Percentiles rank a stretch among this genome's conserved stretches.
Evolutionary conservation across 2,329 filamentous ascomycete genomes (phyloP).

Genomic region (Cercospora sp.): DNA sequence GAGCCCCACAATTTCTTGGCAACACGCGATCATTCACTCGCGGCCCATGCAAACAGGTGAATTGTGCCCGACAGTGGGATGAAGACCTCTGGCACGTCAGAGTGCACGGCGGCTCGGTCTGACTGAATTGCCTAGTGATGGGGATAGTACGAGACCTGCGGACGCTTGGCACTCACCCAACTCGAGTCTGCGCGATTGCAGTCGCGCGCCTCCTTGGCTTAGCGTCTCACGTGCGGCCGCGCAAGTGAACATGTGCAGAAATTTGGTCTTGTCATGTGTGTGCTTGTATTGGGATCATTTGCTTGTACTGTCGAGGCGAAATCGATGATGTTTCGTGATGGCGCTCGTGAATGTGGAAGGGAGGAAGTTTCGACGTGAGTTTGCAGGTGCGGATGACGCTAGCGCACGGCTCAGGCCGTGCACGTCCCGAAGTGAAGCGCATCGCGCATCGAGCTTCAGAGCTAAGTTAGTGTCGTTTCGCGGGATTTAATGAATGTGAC

Average conservation of each 20-base stretch:
- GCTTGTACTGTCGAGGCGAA: neutral
- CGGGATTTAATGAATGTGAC: slow-evolving; percentile 10
- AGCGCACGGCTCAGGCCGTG: slow-evolving; percentile 5
- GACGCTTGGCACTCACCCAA: slow-evolving; percentile 1
- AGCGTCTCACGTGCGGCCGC: neutral
- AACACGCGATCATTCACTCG: neutral
- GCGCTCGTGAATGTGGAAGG: neutral
- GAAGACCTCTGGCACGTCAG: neutral
- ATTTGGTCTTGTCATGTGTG: neutral
- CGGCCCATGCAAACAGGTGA: neutral
- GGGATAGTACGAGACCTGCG: neutral
- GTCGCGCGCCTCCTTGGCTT: slow-evolving; percentile 7
- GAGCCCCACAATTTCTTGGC: neutral
- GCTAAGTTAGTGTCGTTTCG: neutral
- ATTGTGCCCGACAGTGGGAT: neutral
- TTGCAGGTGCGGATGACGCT: slow-evolving; percentile 11
- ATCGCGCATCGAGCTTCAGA: neutral
- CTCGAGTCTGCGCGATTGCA: neutral
- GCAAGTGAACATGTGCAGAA: slow-evolving; percentile 2
- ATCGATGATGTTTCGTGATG: neutral
- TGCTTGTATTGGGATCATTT: neutral
- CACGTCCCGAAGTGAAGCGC: slow-evolving; percentile 4
- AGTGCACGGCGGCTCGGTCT: neutral
- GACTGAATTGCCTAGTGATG: neutral
- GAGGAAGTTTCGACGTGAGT: slow-evolving; percentile 14